These are phyloP conservation scores for Cercospora zeina DNA, from an alignment of 2,329 filamentous ascomycete genomes.

Conservation along the genomic window DNA sequence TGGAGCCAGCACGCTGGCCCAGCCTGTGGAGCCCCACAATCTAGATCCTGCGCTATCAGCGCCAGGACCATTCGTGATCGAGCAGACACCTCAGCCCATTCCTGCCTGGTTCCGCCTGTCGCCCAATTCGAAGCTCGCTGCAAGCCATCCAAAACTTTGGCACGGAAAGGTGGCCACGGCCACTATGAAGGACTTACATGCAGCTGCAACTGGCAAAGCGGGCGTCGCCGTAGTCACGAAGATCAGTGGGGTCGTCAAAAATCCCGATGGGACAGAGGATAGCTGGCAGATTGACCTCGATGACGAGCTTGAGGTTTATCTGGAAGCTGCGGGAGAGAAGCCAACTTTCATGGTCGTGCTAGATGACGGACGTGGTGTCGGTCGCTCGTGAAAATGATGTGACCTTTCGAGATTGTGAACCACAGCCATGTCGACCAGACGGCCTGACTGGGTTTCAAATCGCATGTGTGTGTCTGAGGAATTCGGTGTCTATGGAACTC, in stretches of 20 bases:
- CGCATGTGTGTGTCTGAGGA: background rate
- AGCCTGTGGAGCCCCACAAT: slow-evolving; percentile 25
- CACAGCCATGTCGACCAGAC: background rate
- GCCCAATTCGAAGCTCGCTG: slow-evolving; percentile 59
- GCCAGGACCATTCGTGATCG: slow-evolving; percentile 33
- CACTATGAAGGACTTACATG: slow-evolving; percentile 63
- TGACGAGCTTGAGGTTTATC: slow-evolving; percentile 69
- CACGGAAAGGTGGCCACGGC: slow-evolving; percentile 61
- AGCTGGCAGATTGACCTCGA: slow-evolving; percentile 67
- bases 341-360: slow-evolving; percentile 50
- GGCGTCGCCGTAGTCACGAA: slow-evolving; percentile 25
- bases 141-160: slow-evolving; percentile 58
- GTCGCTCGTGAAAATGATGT: background rate
- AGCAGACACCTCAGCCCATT: slow-evolving; percentile 41
- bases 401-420: background rate
- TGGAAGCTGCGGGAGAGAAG: slow-evolving; percentile 62
- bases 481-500: background rate
- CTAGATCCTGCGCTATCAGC: slow-evolving; percentile 30
- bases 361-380: slow-evolving; percentile 27
- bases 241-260: slow-evolving; percentile 29
- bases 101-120: slow-evolving; percentile 71
- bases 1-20: slow-evolving; percentile 20
- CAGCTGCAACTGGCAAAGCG: slow-evolving; percentile 61
- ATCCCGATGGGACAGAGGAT: slow-evolving; percentile 58
- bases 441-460: background rate